Conservation (phyloP, 2,329 filamentous ascomycete genomes). For the Aspergillus piperis region DNA sequence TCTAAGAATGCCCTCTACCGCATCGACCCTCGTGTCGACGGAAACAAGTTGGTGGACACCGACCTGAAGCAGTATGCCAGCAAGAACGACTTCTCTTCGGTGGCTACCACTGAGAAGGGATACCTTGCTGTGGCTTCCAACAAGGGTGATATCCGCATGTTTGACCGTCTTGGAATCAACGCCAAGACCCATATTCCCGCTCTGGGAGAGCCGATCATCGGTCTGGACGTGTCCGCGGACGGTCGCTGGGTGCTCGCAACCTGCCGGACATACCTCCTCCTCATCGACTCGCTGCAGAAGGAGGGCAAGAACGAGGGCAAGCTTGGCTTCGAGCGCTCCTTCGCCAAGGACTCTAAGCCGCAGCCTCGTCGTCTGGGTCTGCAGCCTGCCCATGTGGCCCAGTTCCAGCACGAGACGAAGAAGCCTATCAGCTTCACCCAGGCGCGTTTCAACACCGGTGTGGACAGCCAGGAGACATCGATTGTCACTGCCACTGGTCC, state of each 20-base stretch:
- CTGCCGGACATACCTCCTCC: slow-evolving; percentile 88
- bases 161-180: slow-evolving; percentile 93
- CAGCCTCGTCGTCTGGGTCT: slow-evolving; percentile 87
- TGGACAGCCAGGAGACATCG: slow-evolving; percentile 78
- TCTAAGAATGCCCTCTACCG: slow-evolving; percentile 92
- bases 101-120: slow-evolving; percentile 93
- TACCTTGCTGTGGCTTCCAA: slow-evolving; percentile 96
- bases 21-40: slow-evolving; percentile 84
- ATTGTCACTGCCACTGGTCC: slow-evolving; percentile 97
- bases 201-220: slow-evolving; percentile 90
- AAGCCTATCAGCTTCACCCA: slow-evolving; percentile 83
- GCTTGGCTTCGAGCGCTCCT: slow-evolving; percentile 93
- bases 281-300: slow-evolving; percentile 89
- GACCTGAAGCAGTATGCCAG: slow-evolving; percentile 94
- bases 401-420: slow-evolving; percentile 96
- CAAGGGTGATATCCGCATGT: slow-evolving; percentile 96
- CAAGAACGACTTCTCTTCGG: slow-evolving; percentile 95
- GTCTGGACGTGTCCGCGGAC: slow-evolving; percentile 91
- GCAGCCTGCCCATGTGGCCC: slow-evolving; percentile 88
- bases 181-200: slow-evolving; percentile 97
- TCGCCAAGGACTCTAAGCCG: slow-evolving; percentile 89
- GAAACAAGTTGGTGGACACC: slow-evolving; percentile 88
- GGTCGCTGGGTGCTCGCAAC: slow-evolving; percentile 95
- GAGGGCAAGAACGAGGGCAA: slow-evolving; percentile 95
- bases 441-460: slow-evolving; percentile 89